A percentile compares a stretch with the other conserved stretches of the same genome.
Evolutionary conservation across 129 eudicot species (phyloP).

Genomic region (Pseudognaphalium luteoalbum): DNA sequence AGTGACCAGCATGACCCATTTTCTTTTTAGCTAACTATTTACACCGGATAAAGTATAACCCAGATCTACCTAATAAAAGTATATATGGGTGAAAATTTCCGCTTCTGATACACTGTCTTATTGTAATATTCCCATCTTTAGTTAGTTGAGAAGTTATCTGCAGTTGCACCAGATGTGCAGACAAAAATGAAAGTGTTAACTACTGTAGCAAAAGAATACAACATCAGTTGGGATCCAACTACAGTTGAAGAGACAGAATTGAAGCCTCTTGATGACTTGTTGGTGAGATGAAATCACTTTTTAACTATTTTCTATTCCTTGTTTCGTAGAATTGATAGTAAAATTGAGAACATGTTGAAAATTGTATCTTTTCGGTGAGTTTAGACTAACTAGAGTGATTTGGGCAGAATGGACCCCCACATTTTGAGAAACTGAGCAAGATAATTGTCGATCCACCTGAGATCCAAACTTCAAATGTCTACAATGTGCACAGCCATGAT

Average conservation of each 20-base stretch:
- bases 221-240: slow-evolving; percentile 72
- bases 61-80: background rate
- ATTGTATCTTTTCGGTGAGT: background rate
- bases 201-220: slow-evolving; percentile 78
- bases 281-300: slow-evolving; percentile 49
- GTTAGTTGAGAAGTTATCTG: slow-evolving; percentile 95
- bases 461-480: slow-evolving; percentile 37
- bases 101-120: background rate
- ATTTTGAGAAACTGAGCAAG: slow-evolving; percentile 44
- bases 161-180: slow-evolving; percentile 73
- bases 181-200: slow-evolving; percentile 63
- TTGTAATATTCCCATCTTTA: slow-evolving; percentile 34
- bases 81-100: no score
- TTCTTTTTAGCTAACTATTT: background rate
- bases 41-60: background rate
- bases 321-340: background rate
- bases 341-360: background rate
- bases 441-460: slow-evolving; percentile 45
- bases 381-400: slow-evolving; percentile 12
- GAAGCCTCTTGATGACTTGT: slow-evolving; percentile 54
- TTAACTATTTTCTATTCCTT: background rate
- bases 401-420: slow-evolving; percentile 62
- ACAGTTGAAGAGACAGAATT: slow-evolving; percentile 60
- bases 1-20: background rate
- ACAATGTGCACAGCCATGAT: slow-evolving; percentile 39